Evolutionary conservation across 768 basidiomycete species (phyloP).

Genomic region (Chalciporus chontae): DNA sequence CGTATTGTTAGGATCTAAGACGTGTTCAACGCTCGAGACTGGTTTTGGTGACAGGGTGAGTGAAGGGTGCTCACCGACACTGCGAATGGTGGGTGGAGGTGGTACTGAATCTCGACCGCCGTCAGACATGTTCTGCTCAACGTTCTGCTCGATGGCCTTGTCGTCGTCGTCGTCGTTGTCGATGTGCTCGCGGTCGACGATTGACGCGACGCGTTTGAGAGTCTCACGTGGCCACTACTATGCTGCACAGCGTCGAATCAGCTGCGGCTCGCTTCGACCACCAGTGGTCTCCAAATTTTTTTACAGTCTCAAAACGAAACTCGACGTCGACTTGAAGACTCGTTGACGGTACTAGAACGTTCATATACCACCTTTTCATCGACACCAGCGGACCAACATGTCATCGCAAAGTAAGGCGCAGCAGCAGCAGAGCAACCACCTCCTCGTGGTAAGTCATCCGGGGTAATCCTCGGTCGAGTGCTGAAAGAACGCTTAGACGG

Average conservation of each 20-base stretch:
- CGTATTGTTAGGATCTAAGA: constrained; percentile 58
- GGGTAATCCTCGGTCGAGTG: not conserved
- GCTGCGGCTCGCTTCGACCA: not conserved
- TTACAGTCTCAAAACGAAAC: not conserved
- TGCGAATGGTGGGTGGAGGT: constrained; percentile 35
- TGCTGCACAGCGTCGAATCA: not conserved
- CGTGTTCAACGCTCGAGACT: constrained; percentile 2
- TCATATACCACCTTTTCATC: not conserved
- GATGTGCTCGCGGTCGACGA: not conserved
- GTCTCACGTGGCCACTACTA: not conserved
- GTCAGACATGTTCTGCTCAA: constrained; percentile 26
- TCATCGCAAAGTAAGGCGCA: constrained; percentile 27
- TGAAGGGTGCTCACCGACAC: constrained; percentile 34
- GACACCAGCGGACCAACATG: constrained; percentile 13
- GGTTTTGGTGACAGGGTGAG: not conserved
- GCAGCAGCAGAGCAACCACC: constrained; percentile 26
- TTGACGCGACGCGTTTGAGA: not conserved
- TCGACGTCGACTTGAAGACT: not conserved
- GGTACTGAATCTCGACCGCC: constrained; percentile 23
- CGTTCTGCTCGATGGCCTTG: not conserved
- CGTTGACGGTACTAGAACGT: not conserved
- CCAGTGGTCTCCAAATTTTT: not conserved
- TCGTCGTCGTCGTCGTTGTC: not conserved
- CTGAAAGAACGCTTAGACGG: constrained; percentile 42
- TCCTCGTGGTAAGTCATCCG: constrained; percentile 30